phyloP scores from a whole-genome alignment of 2,329 filamentous ascomycete species.

The Fusarium sp. region DNA sequence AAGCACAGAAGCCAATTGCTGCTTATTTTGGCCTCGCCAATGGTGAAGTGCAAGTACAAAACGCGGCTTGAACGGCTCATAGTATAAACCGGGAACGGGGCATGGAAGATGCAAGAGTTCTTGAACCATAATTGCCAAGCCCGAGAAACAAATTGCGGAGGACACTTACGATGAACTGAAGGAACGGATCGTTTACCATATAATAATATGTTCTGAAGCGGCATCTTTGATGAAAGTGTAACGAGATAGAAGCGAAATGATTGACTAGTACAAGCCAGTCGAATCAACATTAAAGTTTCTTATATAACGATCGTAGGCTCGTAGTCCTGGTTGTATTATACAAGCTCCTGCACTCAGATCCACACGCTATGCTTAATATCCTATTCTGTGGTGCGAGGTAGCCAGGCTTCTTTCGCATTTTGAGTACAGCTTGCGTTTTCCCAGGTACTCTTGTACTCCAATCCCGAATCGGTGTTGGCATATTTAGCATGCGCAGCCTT shows the following conservation, averaged over 20 bases:
- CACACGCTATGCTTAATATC: conserved; percentile 48
- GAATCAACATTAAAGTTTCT: conserved; percentile 42
- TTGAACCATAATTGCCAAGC: not conserved
- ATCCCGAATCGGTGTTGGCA: conserved; percentile 20
- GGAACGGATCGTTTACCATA: not conserved
- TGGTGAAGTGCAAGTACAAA: conserved; percentile 63
- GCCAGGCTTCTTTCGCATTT: conserved; percentile 26
- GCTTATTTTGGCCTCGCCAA: conserved; percentile 95
- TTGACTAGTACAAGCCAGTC: conserved; percentile 21
- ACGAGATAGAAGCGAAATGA: conserved; percentile 24
- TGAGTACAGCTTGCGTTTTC: conserved; percentile 34
- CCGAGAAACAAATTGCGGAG: not conserved
- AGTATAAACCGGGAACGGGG: not conserved
- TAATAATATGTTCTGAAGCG: not conserved
- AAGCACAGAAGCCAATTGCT: conserved; percentile 89
- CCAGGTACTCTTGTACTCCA: conserved; percentile 42
- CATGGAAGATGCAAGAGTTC: not conserved
- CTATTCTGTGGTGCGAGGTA: conserved; percentile 36
- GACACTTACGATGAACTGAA: not conserved
- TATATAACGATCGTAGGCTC: conserved; percentile 48
- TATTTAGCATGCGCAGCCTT: conserved; percentile 67
- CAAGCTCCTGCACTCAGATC: conserved; percentile 46
- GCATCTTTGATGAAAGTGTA: conserved; percentile 2
- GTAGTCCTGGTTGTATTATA: conserved; percentile 48
- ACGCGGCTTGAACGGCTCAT: conserved; percentile 24